phyloP scores from a whole-genome alignment of 2,329 filamentous ascomycete species.

The Fusarium coicis region DNA sequence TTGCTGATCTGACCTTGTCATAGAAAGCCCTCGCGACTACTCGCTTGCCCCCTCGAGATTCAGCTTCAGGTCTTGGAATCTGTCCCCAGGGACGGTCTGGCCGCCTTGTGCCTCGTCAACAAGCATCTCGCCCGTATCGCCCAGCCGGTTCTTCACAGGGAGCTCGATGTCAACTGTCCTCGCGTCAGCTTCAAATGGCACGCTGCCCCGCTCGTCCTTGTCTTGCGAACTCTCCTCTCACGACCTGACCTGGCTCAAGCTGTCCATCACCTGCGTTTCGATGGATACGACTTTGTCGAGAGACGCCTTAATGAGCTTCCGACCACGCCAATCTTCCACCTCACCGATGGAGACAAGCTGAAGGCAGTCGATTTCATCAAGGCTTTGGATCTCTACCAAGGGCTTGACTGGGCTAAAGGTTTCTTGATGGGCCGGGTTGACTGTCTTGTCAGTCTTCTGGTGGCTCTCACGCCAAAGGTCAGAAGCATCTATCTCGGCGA shows the following conservation, averaged over 20 bases:
- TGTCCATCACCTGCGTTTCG: neutral
- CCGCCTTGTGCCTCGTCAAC: no score
- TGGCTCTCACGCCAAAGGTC: neutral
- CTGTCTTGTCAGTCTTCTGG: neutral
- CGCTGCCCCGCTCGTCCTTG: neutral
- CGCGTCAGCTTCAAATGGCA: neutral
- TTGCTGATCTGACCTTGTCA: no score
- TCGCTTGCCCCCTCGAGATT: no score
- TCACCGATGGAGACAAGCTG: neutral
- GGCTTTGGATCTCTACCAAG: neutral
- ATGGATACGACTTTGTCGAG: neutral
- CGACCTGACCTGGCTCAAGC: neutral
- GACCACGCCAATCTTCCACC: accelerated
- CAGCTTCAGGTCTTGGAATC: no score
- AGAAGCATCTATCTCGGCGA: neutral
- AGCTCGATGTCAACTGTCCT: neutral
- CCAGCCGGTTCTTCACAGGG: no score
- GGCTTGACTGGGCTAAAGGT: neutral
- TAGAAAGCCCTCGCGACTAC: no score
- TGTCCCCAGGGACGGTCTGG: no score
- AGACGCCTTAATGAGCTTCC: neutral
- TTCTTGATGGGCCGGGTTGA: neutral
- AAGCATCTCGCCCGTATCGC: no score
- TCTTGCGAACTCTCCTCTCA: neutral
- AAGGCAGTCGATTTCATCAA: neutral